phyloP scores from a whole-genome alignment of 495 filamentous ascomycete species.

The Lichenothelia convexa region DNA sequence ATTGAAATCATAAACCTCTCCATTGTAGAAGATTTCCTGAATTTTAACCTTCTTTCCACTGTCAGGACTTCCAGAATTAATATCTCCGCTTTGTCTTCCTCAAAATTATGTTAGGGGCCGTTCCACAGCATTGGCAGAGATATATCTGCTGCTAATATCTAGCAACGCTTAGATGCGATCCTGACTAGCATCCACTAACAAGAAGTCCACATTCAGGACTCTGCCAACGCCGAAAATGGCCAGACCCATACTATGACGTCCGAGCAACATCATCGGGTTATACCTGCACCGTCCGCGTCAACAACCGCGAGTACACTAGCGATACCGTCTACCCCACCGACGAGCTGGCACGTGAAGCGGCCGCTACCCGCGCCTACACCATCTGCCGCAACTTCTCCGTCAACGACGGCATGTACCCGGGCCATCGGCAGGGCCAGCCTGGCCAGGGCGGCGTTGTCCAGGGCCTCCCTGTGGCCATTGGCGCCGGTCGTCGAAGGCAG shows the following conservation, averaged over 20 bases:
- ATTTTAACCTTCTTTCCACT: no score
- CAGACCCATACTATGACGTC: conserved; percentile 76
- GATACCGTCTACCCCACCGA: conserved; percentile 69
- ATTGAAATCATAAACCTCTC: no score
- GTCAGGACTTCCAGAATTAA: no score
- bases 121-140: no score
- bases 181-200: background rate
- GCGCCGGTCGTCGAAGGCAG: conserved; percentile 34
- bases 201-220: conserved; percentile 55
- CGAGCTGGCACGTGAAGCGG: conserved; percentile 74
- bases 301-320: conserved; percentile 90
- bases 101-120: no score
- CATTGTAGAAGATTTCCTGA: no score
- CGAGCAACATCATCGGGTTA: conserved; percentile 55
- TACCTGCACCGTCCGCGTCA: conserved; percentile 83
- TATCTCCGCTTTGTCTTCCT: no score
- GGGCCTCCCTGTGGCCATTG: conserved; percentile 63
- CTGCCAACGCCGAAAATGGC: conserved; percentile 90
- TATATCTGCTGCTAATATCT: no score
- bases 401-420: conserved; percentile 81
- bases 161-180: conserved; percentile 1
- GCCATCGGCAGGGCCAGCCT: conserved; percentile 44
- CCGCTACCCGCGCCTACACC: conserved; percentile 91
- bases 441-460: conserved; percentile 66
- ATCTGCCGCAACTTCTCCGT: conserved; percentile 97